These are phyloP conservation scores for Hypoxylon rickii DNA, from an alignment of 495 filamentous ascomycete species.

Conservation along the genomic window DNA sequence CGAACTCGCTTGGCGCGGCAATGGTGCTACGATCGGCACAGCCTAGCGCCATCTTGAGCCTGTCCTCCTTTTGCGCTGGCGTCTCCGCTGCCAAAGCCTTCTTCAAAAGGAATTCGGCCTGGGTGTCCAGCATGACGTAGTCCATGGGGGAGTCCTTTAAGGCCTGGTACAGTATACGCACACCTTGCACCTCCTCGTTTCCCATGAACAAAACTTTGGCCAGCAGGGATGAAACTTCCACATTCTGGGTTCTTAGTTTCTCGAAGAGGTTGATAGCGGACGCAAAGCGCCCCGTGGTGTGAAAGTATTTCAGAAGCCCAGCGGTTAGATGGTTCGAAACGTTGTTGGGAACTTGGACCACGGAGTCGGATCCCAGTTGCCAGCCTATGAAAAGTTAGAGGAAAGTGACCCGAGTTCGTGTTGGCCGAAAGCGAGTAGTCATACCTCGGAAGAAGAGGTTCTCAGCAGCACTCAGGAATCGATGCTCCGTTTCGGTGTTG, in stretches of 20 bases:
- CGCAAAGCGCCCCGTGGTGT: conserved; percentile 91
- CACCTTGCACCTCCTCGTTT: conserved; percentile 94
- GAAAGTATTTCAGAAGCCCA: conserved; percentile 93
- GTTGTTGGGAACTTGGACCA: conserved; percentile 95
- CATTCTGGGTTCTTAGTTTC: conserved; percentile 86
- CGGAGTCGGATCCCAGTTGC: conserved; percentile 94
- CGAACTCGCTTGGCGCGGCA: conserved; percentile 93
- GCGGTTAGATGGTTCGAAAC: conserved; percentile 95
- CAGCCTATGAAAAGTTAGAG: conserved; percentile 62
- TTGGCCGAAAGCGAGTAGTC: background rate
- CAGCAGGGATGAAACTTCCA: conserved; percentile 91
- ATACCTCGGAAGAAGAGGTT: conserved; percentile 91
- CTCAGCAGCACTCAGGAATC: conserved; percentile 93
- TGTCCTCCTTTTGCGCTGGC: conserved; percentile 55
- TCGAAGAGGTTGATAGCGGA: conserved; percentile 98
- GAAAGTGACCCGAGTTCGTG: background rate
- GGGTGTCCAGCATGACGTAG: conserved; percentile 89
- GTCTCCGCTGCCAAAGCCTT: conserved; percentile 65
- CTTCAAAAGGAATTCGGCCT: conserved; percentile 87
- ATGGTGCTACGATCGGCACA: conserved; percentile 94
- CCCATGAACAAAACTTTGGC: conserved; percentile 88
- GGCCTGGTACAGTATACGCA: conserved; percentile 83
- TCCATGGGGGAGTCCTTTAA: conserved; percentile 94
- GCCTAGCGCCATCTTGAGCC: conserved; percentile 80
- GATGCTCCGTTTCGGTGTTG: conserved; percentile 95